Base-by-base conservation (phyloP, 2,329 filamentous ascomycete genomes). In the Blastomyces emzantsi region DNA sequence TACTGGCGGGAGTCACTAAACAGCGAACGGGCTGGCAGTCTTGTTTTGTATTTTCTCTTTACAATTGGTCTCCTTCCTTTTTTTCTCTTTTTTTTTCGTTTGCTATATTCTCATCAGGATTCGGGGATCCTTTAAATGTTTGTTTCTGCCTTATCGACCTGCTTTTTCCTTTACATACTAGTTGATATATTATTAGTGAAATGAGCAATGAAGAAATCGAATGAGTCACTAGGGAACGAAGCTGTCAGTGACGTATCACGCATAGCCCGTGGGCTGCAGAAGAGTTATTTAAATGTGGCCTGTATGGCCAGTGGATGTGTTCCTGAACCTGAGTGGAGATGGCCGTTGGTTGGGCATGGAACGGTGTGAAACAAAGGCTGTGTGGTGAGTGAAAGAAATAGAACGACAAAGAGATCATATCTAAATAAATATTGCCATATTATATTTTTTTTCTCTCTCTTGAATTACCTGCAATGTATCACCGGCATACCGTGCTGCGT, bases 91-190 rank as follows among this genome's bases (percentile, higher is more conserved):
- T 49, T 58, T 30, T 33, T 57, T 56, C 41, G 19, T 57, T 55
- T 55, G 61, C 6, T 57, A 36, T 57, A 22, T 57, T 33, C 13
- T 62, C 25, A 33, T 36, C 25, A 17, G 25, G 39, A 17, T n/a
- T 54, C 39, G 22, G 25, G n/a, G 15, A 61, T 54, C 5, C 4
- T 45, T 60, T 43, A 25, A 22, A 19, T 49, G 41, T 45, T 36
- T 47, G 59, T 63, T 63, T 61, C 59, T 25, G 62, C 49, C 52
- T 64, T 64, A 39, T 57, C 55, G 41, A 62, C 45, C 22, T 62
- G 59, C 56, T 62, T 63, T 63, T 59, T 55, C 54, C 54, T 8
- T 30, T 39, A 3, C 36, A 39, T 39, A 39, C 36, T 11, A 39
- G 36, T 2, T 52, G n/a, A 33, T 30, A 28, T 60, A 19, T 49